phyloP scores from a whole-genome alignment of 176 grass and related monocot genomes.

The Rhynchospora tenuis region DNA sequence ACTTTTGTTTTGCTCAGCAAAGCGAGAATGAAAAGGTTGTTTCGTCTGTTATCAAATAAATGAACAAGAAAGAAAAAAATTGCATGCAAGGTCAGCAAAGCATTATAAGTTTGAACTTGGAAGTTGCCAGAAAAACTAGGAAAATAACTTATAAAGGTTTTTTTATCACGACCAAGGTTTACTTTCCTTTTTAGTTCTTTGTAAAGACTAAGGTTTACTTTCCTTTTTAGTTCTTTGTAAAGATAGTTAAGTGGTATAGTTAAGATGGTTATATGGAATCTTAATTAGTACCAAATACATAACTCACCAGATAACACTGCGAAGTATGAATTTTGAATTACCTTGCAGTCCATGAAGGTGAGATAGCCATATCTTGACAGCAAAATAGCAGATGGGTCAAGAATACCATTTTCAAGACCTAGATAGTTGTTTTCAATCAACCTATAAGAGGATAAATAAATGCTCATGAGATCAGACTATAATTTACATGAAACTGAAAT shows the following conservation, averaged over 20 bases:
- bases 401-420: conserved; percentile 89
- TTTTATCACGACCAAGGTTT: not conserved
- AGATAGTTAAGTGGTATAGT: not conserved
- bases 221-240: not conserved
- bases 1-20: conserved; percentile 56
- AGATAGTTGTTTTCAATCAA: conserved; percentile 87
- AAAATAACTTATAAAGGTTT: not conserved
- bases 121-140: not conserved
- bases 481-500: not conserved
- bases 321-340: conserved; percentile 23
- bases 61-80: not conserved
- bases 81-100: not conserved
- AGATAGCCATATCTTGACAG: conserved; percentile 78
- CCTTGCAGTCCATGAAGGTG: conserved; percentile 92
- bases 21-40: conserved; percentile 44
- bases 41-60: conserved; percentile 37
- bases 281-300: not conserved
- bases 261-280: not conserved
- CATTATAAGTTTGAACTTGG: not conserved
- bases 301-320: not conserved
- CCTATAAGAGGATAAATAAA: conserved; percentile 34
- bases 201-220: not conserved
- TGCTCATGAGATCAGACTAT: not conserved
- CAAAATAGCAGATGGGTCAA: conserved; percentile 90
- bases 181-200: not conserved